Percentiles rank a stretch among this genome's conserved stretches.
Conservation (phyloP, 2,329 filamentous ascomycete species). For the Ceratocystis diversiconidia region DNA sequence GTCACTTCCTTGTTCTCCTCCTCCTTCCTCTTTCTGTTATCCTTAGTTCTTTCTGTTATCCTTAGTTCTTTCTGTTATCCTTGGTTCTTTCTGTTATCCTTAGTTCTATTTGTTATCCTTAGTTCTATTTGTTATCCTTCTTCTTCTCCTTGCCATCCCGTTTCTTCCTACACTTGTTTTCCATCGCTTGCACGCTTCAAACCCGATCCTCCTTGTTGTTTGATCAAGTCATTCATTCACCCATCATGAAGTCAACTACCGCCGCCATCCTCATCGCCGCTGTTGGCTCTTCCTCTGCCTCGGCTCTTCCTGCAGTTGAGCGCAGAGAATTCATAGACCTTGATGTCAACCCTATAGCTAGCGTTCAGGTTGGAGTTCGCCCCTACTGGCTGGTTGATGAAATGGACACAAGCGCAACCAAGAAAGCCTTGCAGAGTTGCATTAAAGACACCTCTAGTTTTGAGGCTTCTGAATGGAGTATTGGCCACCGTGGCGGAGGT, state of each 20-base stretch:
- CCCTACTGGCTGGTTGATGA: slow-evolving; percentile 50
- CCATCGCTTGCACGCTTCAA: too few species aligned
- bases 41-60: neutral
- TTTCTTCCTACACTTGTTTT: neutral
- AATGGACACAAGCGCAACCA: slow-evolving; percentile 46
- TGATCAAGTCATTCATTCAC: neutral
- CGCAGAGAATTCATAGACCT: neutral
- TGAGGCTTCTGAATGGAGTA: slow-evolving; percentile 40
- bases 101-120: neutral
- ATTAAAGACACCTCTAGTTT: slow-evolving; percentile 32
- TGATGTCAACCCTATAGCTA: slow-evolving; percentile 27
- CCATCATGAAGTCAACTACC: slow-evolving; percentile 9
- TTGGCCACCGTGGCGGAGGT: slow-evolving; percentile 48
- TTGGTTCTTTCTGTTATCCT: too few species aligned
- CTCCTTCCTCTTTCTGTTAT: neutral
- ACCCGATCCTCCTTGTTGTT: too few species aligned
- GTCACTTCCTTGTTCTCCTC: neutral
- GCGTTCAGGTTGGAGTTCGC: slow-evolving; percentile 46
- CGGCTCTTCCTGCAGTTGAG: neutral
- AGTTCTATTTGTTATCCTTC: too few species aligned
- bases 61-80: too few species aligned
- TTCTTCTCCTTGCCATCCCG: neutral
- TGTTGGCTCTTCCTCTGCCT: slow-evolving; percentile 8
- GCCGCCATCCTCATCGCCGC: slow-evolving; percentile 2
- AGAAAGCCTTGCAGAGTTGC: slow-evolving; percentile 45